These are phyloP conservation scores for Eucalyptus shirleyi DNA, from an alignment of 345 rosid genomes.

Conservation along the genomic window DNA sequence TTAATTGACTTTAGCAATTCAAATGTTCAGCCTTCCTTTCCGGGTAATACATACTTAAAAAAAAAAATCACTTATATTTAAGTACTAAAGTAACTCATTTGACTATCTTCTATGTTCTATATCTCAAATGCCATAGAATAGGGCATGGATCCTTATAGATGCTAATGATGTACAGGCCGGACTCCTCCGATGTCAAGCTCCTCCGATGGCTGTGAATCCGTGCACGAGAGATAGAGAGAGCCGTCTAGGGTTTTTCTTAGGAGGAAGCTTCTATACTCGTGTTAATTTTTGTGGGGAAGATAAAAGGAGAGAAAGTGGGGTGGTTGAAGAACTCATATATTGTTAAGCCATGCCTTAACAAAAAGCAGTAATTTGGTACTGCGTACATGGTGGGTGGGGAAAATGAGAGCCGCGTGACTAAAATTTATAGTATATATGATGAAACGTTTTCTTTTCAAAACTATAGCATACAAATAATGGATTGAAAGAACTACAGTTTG, in stretches of 20 bases:
- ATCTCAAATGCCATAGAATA: not conserved
- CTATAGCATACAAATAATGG: not conserved
- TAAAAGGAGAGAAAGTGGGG: not conserved
- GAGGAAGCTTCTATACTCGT: not conserved
- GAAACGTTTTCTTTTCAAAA: not conserved
- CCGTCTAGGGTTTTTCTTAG: not conserved
- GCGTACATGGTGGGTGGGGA: not conserved
- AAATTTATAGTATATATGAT: fast-evolving
- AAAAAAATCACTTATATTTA: not conserved
- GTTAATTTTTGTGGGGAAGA: not conserved
- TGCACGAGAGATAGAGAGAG: not conserved
- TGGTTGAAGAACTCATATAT: not conserved
- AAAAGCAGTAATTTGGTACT: not conserved
- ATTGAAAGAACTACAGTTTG: not conserved
- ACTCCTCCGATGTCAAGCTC: not conserved
- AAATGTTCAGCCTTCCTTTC: not conserved
- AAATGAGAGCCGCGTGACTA: not conserved
- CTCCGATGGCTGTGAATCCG: not conserved
- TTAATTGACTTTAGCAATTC: not conserved
- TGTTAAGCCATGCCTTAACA: not conserved
- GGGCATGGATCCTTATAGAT: not conserved
- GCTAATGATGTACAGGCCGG: not conserved
- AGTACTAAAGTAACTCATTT: not conserved
- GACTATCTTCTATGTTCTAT: not conserved
- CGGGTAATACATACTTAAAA: not conserved